phyloP scores from a whole-genome alignment of 345 rosid genomes.

The Nasturtium officinale region DNA sequence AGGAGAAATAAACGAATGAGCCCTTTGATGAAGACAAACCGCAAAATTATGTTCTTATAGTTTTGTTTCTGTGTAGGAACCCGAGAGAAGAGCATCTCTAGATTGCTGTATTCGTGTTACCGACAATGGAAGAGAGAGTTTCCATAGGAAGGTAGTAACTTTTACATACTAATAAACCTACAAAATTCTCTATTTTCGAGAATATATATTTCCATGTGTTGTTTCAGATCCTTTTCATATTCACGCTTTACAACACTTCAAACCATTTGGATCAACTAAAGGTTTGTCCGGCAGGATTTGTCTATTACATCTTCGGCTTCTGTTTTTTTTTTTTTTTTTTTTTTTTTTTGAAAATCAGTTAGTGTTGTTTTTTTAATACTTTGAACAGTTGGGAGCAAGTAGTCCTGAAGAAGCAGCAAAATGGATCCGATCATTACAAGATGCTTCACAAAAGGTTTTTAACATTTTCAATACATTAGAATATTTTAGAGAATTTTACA shows the following conservation, averaged over 20 bases:
- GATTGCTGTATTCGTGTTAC: slow-evolving; percentile 79
- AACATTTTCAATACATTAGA: neutral
- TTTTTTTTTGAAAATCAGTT: neutral
- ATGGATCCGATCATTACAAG: slow-evolving; percentile 77
- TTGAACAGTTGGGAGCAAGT: slow-evolving; percentile 77
- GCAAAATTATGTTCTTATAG: neutral
- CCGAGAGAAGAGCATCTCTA: slow-evolving; percentile 66
- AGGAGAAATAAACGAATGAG: slow-evolving; percentile 4
- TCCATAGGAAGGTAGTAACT: slow-evolving; percentile 68
- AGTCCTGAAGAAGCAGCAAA: slow-evolving; percentile 94
- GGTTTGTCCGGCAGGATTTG: slow-evolving; percentile 45
- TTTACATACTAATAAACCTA: slow-evolving; percentile 8
- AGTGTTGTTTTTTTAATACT: neutral
- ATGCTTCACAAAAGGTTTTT: slow-evolving; percentile 76
- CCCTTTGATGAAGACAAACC: neutral
- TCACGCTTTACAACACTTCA: slow-evolving; percentile 72
- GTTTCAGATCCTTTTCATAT: slow-evolving; percentile 77
- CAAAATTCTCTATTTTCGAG: slow-evolving; percentile 7
- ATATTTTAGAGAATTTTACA: slow-evolving; percentile 4
- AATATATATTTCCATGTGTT: slow-evolving; percentile 42
- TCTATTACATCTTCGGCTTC: neutral
- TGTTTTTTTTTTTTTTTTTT: neutral
- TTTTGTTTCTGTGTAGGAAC: slow-evolving; percentile 51
- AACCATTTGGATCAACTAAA: slow-evolving; percentile 79
- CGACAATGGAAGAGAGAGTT: slow-evolving; percentile 90